phyloP scores from a whole-genome alignment of 2,329 filamentous ascomycete genomes.

The Bipolaris sorokiniana region DNA sequence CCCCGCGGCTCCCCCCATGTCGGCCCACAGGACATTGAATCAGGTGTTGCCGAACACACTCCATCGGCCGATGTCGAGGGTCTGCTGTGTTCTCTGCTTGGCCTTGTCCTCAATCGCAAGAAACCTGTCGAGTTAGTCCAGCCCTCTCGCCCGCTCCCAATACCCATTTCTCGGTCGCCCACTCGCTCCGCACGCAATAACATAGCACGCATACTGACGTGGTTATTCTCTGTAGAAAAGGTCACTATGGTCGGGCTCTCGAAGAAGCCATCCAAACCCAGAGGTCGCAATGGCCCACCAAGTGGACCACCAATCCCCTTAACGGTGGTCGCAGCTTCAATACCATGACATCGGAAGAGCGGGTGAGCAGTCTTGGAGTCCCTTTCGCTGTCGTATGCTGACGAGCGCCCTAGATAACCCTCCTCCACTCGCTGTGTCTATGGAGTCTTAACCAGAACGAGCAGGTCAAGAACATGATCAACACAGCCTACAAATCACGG shows the following conservation, averaged over 20 bases:
- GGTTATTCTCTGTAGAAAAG: slow-evolving; percentile 65
- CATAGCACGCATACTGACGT: slow-evolving; percentile 39
- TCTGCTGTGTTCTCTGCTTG: slow-evolving; percentile 86
- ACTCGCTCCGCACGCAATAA: slow-evolving; percentile 1
- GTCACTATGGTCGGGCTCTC: slow-evolving; percentile 89
- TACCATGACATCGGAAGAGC: slow-evolving; percentile 78
- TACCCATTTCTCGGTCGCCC: slow-evolving; percentile 30
- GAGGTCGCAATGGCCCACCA: slow-evolving; percentile 83
- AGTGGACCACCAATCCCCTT: slow-evolving; percentile 86
- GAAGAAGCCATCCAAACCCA: slow-evolving; percentile 90
- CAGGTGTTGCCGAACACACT: slow-evolving; percentile 75
- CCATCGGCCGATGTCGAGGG: slow-evolving; percentile 87
- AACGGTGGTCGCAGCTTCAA: slow-evolving; percentile 81
- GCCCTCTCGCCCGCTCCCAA: slow-evolving; percentile 22
- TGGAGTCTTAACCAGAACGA: slow-evolving; percentile 94
- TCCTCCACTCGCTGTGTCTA: slow-evolving; percentile 81
- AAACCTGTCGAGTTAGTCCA: slow-evolving; percentile 92
- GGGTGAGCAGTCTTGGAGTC: slow-evolving; percentile 62
- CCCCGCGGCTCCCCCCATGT: slow-evolving; percentile 86
- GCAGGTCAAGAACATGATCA: slow-evolving; percentile 77
- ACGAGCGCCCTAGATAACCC: slow-evolving; percentile 67
- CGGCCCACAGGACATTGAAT: slow-evolving; percentile 93
- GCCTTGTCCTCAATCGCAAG: slow-evolving; percentile 91
- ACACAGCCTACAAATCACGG: slow-evolving; percentile 67
- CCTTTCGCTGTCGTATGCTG: slow-evolving; percentile 21